These are phyloP conservation scores for Hymenoscyphus repandus DNA, from an alignment of 2,329 filamentous ascomycete genomes.

Conservation along the genomic window DNA sequence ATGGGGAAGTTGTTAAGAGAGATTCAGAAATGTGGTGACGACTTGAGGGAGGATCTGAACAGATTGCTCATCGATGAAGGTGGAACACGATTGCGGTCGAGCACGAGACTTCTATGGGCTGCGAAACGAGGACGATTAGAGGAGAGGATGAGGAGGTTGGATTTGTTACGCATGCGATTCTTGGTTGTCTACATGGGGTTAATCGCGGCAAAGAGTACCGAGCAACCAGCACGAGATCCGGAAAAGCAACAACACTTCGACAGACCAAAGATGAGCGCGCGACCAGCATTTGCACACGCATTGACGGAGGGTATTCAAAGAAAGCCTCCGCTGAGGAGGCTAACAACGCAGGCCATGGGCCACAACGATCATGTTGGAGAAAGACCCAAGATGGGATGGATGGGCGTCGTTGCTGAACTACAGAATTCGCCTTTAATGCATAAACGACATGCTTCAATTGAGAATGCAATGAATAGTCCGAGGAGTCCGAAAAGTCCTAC, in stretches of 20 bases:
- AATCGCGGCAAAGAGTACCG: slow-evolving; percentile 37
- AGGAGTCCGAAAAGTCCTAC: too few species aligned
- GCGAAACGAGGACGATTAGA: slow-evolving; percentile 48
- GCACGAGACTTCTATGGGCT: slow-evolving; percentile 54
- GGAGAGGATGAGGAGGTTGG: slow-evolving; percentile 52
- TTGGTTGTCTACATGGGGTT: slow-evolving; percentile 60
- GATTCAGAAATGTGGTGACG: slow-evolving; percentile 56
- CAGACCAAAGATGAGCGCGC: slow-evolving; percentile 16
- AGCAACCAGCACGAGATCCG: slow-evolving; percentile 16
- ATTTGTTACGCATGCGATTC: slow-evolving; percentile 60
- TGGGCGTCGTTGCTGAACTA: slow-evolving; percentile 57
- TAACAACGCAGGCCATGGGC: slow-evolving; percentile 50
- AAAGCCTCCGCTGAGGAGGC: slow-evolving; percentile 42
- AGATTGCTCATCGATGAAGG: slow-evolving; percentile 43
- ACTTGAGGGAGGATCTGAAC: slow-evolving; percentile 56
- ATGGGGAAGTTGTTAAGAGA: slow-evolving; percentile 53
- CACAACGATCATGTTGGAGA: slow-evolving; percentile 44
- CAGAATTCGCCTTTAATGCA: slow-evolving; percentile 57
- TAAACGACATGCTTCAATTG: slow-evolving; percentile 57
- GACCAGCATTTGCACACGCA: slow-evolving; percentile 22
- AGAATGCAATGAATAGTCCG: slow-evolving; percentile 45
- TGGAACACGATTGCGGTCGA: slow-evolving; percentile 40
- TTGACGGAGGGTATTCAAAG: slow-evolving; percentile 25
- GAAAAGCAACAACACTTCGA: slow-evolving; percentile 20
- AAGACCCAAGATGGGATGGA: slow-evolving; percentile 52